Evolutionary conservation across 2,329 filamentous ascomycete genomes (phyloP).

Genomic region (Dactylellina drechsleri): DNA sequence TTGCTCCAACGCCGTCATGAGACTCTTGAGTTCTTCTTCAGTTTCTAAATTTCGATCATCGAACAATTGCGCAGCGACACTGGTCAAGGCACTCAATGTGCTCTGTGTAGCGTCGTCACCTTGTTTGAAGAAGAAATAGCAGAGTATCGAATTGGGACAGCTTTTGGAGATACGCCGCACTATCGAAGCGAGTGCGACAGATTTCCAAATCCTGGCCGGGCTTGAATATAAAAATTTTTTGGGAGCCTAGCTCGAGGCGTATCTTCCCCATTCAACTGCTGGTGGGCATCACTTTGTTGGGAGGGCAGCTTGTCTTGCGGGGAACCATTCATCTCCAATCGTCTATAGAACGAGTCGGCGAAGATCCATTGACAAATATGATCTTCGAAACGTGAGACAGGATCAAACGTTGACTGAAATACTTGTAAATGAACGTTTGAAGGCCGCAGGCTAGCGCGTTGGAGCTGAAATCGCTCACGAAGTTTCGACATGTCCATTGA

Average conservation of each 20-base stretch:
- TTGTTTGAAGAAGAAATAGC: neutral
- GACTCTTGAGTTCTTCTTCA: neutral
- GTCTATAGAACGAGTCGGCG: neutral
- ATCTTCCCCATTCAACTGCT: constrained; percentile 5
- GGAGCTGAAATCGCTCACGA: constrained; percentile 8
- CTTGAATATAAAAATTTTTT: neutral
- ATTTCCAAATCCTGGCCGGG: neutral
- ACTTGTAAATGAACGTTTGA: constrained; percentile 3
- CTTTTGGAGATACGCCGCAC: neutral
- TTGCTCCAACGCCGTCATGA: neutral
- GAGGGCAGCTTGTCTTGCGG: too few relatives aligned
- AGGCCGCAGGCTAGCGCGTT: neutral
- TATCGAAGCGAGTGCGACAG: neutral
- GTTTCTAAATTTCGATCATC: neutral
- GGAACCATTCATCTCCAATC: too few relatives aligned
- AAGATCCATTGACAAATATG: constrained; percentile 27
- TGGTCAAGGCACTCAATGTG: neutral
- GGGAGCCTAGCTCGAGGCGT: neutral
- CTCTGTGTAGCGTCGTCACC: neutral
- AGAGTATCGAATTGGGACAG: neutral
- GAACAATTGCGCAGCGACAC: neutral
- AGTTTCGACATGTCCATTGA: constrained; percentile 8
- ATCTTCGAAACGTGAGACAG: constrained; percentile 6
- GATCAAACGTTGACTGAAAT: constrained; percentile 15
- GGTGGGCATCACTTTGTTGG: neutral